Evolutionary conservation across 1,284 basidiomycete species (phyloP).

Genomic region (Ceratobasidium sp.): DNA sequence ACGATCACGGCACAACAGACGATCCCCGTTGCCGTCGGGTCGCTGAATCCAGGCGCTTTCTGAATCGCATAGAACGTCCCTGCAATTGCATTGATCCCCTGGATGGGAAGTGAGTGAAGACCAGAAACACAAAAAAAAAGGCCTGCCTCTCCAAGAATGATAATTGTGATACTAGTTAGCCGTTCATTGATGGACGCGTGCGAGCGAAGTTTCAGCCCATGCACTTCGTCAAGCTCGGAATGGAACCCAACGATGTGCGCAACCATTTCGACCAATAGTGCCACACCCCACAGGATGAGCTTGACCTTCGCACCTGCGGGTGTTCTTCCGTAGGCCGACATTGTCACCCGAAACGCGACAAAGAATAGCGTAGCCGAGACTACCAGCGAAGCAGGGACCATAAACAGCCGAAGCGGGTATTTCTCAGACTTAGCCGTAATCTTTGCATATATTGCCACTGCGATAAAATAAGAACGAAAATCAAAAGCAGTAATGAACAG

Average conservation of each 20-base stretch:
- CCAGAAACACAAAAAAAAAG: too few species aligned
- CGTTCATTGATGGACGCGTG: conserved; percentile 21
- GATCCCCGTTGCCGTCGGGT: neutral
- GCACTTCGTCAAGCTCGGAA: neutral
- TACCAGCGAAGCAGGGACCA: conserved; percentile 6
- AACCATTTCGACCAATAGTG: conserved; percentile 10
- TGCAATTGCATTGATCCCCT: conserved; percentile 35
- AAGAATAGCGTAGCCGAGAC: conserved; percentile 21
- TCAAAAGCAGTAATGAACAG: neutral
- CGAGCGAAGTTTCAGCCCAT: conserved; percentile 5
- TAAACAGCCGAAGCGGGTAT: conserved; percentile 2
- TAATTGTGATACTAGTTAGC: neutral
- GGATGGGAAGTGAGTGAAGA: too few species aligned
- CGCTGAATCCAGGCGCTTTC: conserved; percentile 23
- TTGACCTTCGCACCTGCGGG: conserved; percentile 11
- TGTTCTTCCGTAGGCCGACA: neutral
- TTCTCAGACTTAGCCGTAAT: neutral
- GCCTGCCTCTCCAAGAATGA: conserved; percentile 32
- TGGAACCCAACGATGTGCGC: conserved; percentile 28
- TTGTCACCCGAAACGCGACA: neutral
- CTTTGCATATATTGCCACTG: conserved; percentile 33
- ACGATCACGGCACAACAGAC: conserved; percentile 20
- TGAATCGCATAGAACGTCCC: conserved; percentile 17
- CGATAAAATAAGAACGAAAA: neutral
- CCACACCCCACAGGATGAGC: neutral